phyloP scores from a whole-genome alignment of 805 yeast species.

The Zygoascus tannicola region DNA sequence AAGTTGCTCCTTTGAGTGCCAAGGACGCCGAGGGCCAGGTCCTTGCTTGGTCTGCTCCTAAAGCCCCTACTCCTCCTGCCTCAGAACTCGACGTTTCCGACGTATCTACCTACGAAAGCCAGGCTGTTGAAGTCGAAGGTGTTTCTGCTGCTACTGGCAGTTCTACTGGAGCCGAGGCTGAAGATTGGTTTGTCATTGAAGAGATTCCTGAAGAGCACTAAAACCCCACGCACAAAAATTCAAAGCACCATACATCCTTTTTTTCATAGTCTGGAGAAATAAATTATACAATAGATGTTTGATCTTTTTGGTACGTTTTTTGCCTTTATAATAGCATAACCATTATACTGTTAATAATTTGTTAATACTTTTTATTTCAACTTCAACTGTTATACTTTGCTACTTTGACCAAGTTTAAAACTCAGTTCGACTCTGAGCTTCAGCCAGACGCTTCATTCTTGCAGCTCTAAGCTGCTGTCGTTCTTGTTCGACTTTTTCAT shows the following conservation, averaged over 20 bases:
- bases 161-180: conserved; percentile 16
- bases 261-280: no score
- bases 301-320: no score
- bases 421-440: neutral
- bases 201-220: conserved; percentile 29
- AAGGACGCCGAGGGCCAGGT: conserved; percentile 71
- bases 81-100: conserved; percentile 68
- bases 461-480: conserved; percentile 25
- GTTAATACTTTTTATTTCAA: no score
- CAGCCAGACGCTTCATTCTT: conserved; percentile 23
- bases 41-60: conserved; percentile 75
- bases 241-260: no score
- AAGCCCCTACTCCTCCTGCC: conserved; percentile 65
- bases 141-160: conserved; percentile 16
- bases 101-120: conserved; percentile 36
- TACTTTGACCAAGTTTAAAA: neutral
- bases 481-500: conserved; percentile 44
- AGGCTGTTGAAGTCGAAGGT: conserved; percentile 33
- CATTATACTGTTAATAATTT: no score
- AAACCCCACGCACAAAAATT: no score
- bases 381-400: no score
- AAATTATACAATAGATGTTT: no score
- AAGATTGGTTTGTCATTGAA: conserved; percentile 38
- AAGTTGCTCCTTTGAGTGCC: conserved; percentile 67
- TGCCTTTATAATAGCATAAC: no score